These are phyloP conservation scores for Trichophyton verrucosum DNA, from an alignment of 2,329 filamentous ascomycete genomes.

Conservation along the genomic window DNA sequence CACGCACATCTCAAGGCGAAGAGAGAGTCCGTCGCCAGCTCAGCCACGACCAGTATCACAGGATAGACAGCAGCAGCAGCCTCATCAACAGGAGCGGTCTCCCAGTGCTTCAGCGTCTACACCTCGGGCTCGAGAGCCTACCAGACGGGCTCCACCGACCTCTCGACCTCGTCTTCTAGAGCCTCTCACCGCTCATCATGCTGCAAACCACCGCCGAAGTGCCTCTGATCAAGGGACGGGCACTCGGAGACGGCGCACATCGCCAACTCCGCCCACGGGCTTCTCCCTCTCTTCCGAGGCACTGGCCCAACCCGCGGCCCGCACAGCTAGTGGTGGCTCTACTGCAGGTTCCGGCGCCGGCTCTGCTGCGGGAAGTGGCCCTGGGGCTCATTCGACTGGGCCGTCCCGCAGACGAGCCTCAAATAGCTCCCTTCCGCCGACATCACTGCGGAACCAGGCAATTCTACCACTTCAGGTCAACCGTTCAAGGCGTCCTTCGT, in stretches of 20 bases:
- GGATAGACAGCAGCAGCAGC: not conserved
- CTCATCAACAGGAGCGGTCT: not conserved
- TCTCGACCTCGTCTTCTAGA: conserved; percentile 24
- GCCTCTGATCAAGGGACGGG: conserved; percentile 25
- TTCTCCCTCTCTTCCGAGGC: not conserved
- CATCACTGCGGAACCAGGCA: not conserved
- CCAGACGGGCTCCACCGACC: conserved; percentile 17
- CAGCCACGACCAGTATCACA: not conserved
- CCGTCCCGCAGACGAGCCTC: conserved; percentile 3
- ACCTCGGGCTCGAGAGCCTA: not conserved
- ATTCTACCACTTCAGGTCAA: not conserved
- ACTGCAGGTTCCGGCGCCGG: not conserved
- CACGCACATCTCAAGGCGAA: not conserved
- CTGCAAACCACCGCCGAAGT: conserved; percentile 23
- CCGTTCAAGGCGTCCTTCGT: not conserved
- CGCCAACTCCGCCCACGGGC: conserved; percentile 12
- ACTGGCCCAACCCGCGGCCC: not conserved
- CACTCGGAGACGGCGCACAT: conserved; percentile 25
- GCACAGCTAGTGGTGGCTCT: not conserved
- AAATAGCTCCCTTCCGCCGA: conserved; percentile 2
- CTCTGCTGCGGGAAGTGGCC: not conserved
- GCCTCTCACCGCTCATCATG: conserved; percentile 17
- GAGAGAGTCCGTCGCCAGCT: not conserved
- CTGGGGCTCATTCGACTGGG: not conserved
- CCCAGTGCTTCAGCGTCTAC: not conserved